A percentile compares a stretch with the other conserved stretches of the same genome.
Evolutionary conservation across 2,329 filamentous ascomycete genomes (phyloP).

Genomic region (Aspergillus pseudoterreus): DNA sequence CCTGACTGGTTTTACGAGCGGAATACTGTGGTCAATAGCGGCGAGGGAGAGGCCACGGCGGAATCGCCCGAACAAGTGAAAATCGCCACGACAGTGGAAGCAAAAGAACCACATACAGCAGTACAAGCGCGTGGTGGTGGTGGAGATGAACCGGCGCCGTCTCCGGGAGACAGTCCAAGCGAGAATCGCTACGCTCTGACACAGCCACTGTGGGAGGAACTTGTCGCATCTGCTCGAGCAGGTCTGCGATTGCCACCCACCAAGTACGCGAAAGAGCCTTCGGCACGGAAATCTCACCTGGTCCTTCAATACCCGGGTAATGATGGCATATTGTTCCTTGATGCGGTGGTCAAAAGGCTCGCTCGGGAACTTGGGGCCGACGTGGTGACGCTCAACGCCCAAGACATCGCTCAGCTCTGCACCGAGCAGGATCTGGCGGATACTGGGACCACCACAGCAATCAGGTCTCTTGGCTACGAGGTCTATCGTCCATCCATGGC

Average conservation of each 20-base stretch:
- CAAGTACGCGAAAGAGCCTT: conserved; percentile 44
- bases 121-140: conserved; percentile 22
- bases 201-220: conserved; percentile 45
- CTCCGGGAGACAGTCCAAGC: conserved; percentile 12
- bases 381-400: conserved; percentile 42
- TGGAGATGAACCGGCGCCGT: conserved; percentile 19
- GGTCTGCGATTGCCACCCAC: conserved; percentile 44
- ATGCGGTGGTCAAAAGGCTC: conserved; percentile 60
- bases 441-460: conserved; percentile 29
- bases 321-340: conserved; percentile 53
- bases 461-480: conserved; percentile 52
- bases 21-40: conserved; percentile 28
- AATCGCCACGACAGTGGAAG: conserved; percentile 20
- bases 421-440: conserved; percentile 40
- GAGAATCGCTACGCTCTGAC: conserved; percentile 37
- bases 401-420: conserved; percentile 45
- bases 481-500: conserved; percentile 42
- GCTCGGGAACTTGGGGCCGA: conserved; percentile 54
- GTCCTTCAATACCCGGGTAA: conserved; percentile 58
- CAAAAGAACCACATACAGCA: conserved; percentile 12
- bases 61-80: conserved; percentile 22
- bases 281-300: conserved; percentile 53
- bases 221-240: conserved; percentile 49
- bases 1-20: conserved; percentile 38
- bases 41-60: conserved; percentile 7